Evolutionary conservation across 2,329 filamentous ascomycete species (phyloP).

Genomic region (Chaetomiaceae sp.): DNA sequence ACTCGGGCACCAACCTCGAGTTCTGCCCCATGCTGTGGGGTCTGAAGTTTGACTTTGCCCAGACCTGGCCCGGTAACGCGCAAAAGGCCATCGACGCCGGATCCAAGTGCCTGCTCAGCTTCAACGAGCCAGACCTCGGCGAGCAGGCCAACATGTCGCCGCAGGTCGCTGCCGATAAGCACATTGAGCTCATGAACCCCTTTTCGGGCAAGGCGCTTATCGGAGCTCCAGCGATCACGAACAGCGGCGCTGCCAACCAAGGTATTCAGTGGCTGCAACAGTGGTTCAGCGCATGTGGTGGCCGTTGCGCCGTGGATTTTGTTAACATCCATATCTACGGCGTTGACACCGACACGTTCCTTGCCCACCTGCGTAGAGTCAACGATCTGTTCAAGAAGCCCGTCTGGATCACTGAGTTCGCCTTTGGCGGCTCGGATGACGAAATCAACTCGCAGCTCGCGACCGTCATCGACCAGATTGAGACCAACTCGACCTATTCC

Average conservation of each 20-base stretch:
- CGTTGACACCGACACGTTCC: slow-evolving; percentile 47
- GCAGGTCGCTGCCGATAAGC: slow-evolving; percentile 47
- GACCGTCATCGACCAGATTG: slow-evolving; percentile 45
- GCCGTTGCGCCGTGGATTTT: slow-evolving; percentile 54
- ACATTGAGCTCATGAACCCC: slow-evolving; percentile 52
- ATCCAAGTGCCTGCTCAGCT: slow-evolving; percentile 55
- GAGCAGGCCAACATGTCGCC: slow-evolving; percentile 57
- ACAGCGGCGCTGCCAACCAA: slow-evolving; percentile 46
- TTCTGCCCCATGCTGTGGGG: slow-evolving; percentile 69
- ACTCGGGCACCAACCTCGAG: slow-evolving; percentile 44
- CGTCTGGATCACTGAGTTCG: slow-evolving; percentile 64
- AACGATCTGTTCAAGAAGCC: slow-evolving; percentile 45
- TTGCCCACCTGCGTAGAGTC: slow-evolving; percentile 48
- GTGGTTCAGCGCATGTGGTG: slow-evolving; percentile 50
- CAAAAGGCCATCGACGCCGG: slow-evolving; percentile 50
- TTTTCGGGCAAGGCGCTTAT: slow-evolving; percentile 52
- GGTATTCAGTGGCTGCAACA: slow-evolving; percentile 53
- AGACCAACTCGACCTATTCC: slow-evolving; percentile 40
- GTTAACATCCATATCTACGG: slow-evolving; percentile 62
- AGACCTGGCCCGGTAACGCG: slow-evolving; percentile 49
- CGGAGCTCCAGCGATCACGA: slow-evolving; percentile 58
- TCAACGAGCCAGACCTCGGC: slow-evolving; percentile 67
- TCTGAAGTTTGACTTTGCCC: slow-evolving; percentile 39
- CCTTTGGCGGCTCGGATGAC: slow-evolving; percentile 43
- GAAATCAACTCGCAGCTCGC: slow-evolving; percentile 47